A percentile compares a stretch with the other conserved stretches of the same genome.
These are phyloP conservation scores for Silene conica DNA, from an alignment of 148 eudicot genomes.

Conservation along the genomic window DNA sequence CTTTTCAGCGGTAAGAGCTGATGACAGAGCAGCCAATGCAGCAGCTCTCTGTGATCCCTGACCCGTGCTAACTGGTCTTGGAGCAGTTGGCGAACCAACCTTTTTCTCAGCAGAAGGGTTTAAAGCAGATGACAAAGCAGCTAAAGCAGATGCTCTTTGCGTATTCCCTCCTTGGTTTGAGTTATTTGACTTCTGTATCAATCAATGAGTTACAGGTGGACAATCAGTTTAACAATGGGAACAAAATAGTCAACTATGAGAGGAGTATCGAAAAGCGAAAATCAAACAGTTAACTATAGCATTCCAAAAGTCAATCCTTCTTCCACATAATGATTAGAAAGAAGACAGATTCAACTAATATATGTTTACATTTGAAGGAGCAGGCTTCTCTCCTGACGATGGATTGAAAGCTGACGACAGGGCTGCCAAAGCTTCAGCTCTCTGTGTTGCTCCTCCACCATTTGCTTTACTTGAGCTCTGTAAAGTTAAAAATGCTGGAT, in stretches of 20 bases:
- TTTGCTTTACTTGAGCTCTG: conserved; percentile 60
- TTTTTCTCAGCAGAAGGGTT: conserved; percentile 44
- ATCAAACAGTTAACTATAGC: neutral
- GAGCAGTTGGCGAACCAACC: conserved; percentile 25
- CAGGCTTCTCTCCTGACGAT: conserved; percentile 41
- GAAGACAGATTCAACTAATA: neutral
- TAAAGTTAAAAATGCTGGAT: conserved; percentile 8
- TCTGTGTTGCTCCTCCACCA: conserved; percentile 67
- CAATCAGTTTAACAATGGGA: conserved; percentile 2
- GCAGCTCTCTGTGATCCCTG: conserved; percentile 93
- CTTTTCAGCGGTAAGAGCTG: conserved; percentile 89
- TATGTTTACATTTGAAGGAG: conserved; percentile 27
- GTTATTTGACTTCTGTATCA: conserved; percentile 41
- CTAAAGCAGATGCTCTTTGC: conserved; percentile 32
- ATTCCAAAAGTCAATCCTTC: neutral
- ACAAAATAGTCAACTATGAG: neutral
- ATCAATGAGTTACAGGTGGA: neutral
- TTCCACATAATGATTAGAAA: neutral
- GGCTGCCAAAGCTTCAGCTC: conserved; percentile 45
- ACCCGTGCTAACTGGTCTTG: conserved; percentile 40
- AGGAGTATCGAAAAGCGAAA: neutral
- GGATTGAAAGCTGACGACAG: conserved; percentile 81
- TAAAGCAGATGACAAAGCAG: conserved; percentile 81
- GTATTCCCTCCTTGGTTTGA: conserved; percentile 72
- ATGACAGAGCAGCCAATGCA: conserved; percentile 93